phyloP scores from a whole-genome alignment of 192 early-diverging fungal genomes.

The Coemansia furcata region DNA sequence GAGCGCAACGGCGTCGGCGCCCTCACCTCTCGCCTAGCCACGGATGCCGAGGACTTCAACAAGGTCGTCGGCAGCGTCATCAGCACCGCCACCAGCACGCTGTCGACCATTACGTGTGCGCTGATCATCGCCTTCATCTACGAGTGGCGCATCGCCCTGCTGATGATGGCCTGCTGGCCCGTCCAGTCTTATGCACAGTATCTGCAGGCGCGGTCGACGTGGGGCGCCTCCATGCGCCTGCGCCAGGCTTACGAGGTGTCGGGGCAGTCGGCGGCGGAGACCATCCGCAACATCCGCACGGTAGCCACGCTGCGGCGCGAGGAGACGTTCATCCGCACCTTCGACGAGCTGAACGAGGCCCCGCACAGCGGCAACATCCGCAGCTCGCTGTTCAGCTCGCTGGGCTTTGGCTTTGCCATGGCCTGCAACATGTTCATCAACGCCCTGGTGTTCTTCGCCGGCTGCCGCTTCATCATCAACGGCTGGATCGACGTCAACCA shows the following conservation, averaged over 20 bases:
- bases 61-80: slow-evolving; percentile 44
- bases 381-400: slow-evolving; percentile 46
- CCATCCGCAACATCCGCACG: slow-evolving; percentile 81
- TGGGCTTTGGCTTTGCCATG: slow-evolving; percentile 57
- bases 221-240: slow-evolving; percentile 49
- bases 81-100: slow-evolving; percentile 27
- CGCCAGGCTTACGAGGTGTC: slow-evolving; percentile 67
- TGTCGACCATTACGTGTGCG: slow-evolving; percentile 33
- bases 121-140: slow-evolving; percentile 53
- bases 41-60: slow-evolving; percentile 63
- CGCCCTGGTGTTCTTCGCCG: slow-evolving; percentile 59
- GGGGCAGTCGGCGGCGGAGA: slow-evolving; percentile 75
- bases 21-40: slow-evolving; percentile 66
- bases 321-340: slow-evolving; percentile 56
- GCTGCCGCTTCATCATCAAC: slow-evolving; percentile 54
- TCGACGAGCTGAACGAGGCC: slow-evolving; percentile 35
- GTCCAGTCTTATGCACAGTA: slow-evolving; percentile 64
- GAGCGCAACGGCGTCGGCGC: slow-evolving; percentile 68
- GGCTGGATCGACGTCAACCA: slow-evolving; percentile 47
- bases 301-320: slow-evolving; percentile 70
- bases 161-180: slow-evolving; percentile 67
- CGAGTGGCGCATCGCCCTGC: slow-evolving; percentile 62
- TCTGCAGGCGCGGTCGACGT: slow-evolving; percentile 58
- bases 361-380: slow-evolving; percentile 46
- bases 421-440: slow-evolving; percentile 58